phyloP scores from a whole-genome alignment of 805 yeast genomes.

The Starmerella vitae region DNA sequence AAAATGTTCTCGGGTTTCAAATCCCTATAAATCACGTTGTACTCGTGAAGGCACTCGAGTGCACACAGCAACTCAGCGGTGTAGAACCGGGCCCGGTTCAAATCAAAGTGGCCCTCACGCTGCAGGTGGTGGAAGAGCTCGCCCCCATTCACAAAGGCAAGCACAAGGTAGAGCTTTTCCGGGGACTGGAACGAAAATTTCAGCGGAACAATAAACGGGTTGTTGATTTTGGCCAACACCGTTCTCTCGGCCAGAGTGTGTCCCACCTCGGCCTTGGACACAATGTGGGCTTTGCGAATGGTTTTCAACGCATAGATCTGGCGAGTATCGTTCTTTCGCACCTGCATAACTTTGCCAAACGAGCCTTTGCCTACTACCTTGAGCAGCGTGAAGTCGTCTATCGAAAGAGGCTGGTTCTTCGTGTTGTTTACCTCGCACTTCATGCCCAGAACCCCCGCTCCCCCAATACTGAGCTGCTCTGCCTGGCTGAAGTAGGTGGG shows the following conservation, averaged over 20 bases:
- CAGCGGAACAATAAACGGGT: conserved; percentile 91
- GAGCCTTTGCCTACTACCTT: conserved; percentile 97
- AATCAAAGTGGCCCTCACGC: conserved; percentile 73
- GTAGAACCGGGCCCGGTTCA: conserved; percentile 82
- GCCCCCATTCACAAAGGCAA: conserved; percentile 93
- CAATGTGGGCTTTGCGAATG: conserved; percentile 84
- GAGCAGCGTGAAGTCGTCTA: conserved; percentile 82
- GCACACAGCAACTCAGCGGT: conserved; percentile 91
- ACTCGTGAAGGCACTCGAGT: conserved; percentile 75
- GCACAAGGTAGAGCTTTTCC: conserved; percentile 81
- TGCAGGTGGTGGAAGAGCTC: conserved; percentile 91
- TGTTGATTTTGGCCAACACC: conserved; percentile 80
- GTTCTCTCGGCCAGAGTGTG: conserved; percentile 95
- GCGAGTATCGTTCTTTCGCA: conserved; percentile 84
- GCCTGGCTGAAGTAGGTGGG: conserved; percentile 28
- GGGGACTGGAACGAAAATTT: conserved; percentile 95
- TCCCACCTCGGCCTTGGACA: conserved; percentile 84
- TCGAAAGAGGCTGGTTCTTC: conserved; percentile 45
- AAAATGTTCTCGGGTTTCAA: conserved; percentile 91
- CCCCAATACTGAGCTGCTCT: conserved; percentile 20
- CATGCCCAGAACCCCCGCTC: conserved; percentile 15
- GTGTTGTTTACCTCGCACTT: conserved; percentile 22
- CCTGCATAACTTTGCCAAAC: conserved; percentile 98
- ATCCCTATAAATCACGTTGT: conserved; percentile 90
- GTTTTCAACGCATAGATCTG: conserved; percentile 92